A percentile compares a stretch with the other conserved stretches of the same genome.
Evolutionary conservation across 2,329 filamentous ascomycete species (phyloP).

Genomic region (Phaeophleospora eucalypticola): DNA sequence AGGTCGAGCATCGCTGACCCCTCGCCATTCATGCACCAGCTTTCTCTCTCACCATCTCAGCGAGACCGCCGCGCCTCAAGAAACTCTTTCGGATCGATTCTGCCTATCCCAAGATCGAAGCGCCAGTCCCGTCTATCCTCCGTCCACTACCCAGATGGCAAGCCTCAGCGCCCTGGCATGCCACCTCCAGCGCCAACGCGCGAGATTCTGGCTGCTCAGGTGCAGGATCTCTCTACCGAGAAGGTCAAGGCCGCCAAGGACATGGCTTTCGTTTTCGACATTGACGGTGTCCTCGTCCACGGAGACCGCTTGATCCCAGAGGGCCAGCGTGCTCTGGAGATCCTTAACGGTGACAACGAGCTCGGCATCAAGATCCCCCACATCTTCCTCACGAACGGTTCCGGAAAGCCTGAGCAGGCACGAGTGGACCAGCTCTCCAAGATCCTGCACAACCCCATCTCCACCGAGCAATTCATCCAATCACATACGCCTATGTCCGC

Average conservation of each 20-base stretch:
- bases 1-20: constrained; percentile 66
- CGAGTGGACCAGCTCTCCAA: constrained; percentile 63
- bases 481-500: constrained; percentile 75
- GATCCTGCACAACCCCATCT: constrained; percentile 62
- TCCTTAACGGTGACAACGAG: constrained; percentile 71
- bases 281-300: constrained; percentile 71
- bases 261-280: constrained; percentile 78
- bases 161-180: constrained; percentile 52
- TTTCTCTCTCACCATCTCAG: constrained; percentile 64
- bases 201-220: constrained; percentile 65
- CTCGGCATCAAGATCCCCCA: constrained; percentile 73
- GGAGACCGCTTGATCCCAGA: constrained; percentile 67
- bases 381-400: constrained; percentile 72
- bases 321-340: constrained; percentile 62
- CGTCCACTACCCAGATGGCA: constrained; percentile 49
- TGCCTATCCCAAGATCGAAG: constrained; percentile 69
- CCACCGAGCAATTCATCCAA: constrained; percentile 71
- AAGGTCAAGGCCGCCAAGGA: constrained; percentile 69
- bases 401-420: constrained; percentile 64
- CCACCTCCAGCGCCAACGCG: constrained; percentile 58
- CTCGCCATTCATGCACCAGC: constrained; percentile 66
- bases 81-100: constrained; percentile 70
- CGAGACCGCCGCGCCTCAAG: constrained; percentile 64
- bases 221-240: constrained; percentile 62
- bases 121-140: constrained; percentile 65